phyloP scores from a whole-genome alignment of 495 filamentous ascomycete genomes.

The Physcia stellaris region DNA sequence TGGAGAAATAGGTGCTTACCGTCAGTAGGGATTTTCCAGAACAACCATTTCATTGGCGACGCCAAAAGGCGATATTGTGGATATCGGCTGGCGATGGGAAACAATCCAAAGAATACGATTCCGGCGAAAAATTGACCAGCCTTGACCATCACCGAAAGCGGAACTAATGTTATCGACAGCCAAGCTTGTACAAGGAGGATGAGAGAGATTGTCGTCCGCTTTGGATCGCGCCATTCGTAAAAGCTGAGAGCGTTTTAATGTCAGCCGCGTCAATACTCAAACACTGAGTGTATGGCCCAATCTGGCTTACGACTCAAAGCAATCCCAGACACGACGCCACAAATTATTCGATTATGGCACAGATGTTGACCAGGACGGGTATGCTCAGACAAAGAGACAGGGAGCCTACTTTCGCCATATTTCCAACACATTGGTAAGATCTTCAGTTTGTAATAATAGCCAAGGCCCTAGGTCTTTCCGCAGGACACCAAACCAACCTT shows the following conservation, averaged over 20 bases:
- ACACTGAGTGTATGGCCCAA: too few relatives aligned
- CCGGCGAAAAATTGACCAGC: slow-evolving; percentile 16
- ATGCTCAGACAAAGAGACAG: too few relatives aligned
- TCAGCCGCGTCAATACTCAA: too few relatives aligned
- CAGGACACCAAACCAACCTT: slow-evolving; percentile 20
- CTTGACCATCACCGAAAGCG: slow-evolving; percentile 17
- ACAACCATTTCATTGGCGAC: slow-evolving; percentile 21
- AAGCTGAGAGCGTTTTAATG: slow-evolving; percentile 18
- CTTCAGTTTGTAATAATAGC: slow-evolving; percentile 22
- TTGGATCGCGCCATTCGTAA: slow-evolving; percentile 24
- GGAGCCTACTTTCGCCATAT: slow-evolving; percentile 19
- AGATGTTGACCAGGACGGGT: too few relatives aligned
- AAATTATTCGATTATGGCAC: too few relatives aligned
- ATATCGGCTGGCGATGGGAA: slow-evolving; percentile 21
- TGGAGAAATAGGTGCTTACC: slow-evolving; percentile 3
- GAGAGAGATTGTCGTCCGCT: slow-evolving; percentile 17
- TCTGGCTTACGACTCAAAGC: too few relatives aligned
- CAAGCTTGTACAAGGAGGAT: slow-evolving; percentile 7
- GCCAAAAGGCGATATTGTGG: slow-evolving; percentile 24
- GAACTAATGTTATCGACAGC: slow-evolving; percentile 11
- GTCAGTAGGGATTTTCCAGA: slow-evolving; percentile 25
- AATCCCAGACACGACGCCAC: too few relatives aligned
- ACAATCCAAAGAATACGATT: slow-evolving; percentile 21
- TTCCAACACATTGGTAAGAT: slow-evolving; percentile 22
- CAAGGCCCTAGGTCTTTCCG: slow-evolving; percentile 19